phyloP scores from a whole-genome alignment of 192 early-diverging fungal genomes.

The Martensiomyces pterosporus region DNA sequence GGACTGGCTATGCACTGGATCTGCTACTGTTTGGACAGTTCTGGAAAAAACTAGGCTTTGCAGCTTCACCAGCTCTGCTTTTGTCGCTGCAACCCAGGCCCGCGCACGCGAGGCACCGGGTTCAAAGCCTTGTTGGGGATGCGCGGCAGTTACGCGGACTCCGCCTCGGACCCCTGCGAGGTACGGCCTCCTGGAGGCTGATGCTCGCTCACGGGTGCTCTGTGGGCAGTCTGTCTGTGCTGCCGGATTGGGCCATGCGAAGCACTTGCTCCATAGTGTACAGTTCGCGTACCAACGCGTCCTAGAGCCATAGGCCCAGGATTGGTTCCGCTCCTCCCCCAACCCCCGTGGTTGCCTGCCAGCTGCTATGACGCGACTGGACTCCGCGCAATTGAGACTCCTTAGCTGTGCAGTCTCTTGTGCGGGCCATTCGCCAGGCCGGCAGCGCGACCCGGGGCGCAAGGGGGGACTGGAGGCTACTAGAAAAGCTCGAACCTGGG shows the following conservation, averaged over 20 bases:
- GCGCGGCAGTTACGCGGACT: slow-evolving; percentile 7
- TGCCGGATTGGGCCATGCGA: slow-evolving; percentile 24
- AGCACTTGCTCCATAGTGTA: slow-evolving; percentile 30
- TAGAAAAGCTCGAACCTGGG: no score
- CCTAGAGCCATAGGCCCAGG: slow-evolving; percentile 42
- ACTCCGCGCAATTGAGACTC: neutral
- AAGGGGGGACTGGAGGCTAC: no score
- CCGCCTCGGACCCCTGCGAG: no score
- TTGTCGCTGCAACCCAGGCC: no score
- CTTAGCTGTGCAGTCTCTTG: neutral
- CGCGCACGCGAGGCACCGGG: no score
- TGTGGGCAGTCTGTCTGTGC: neutral
- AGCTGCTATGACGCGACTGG: no score
- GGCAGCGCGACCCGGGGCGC: no score
- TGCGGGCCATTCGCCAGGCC: no score
- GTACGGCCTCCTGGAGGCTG: neutral
- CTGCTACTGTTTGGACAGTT: no score
- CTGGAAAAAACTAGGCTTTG: no score
- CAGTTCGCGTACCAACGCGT: slow-evolving; percentile 37
- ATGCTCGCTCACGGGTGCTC: neutral
- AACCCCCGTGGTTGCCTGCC: neutral
- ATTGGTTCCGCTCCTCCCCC: neutral
- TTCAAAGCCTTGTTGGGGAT: slow-evolving; percentile 4
- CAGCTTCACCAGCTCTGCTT: no score
- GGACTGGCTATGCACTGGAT: no score